Conservation (phyloP, 768 basidiomycete species). For the Rhodotorula babjevae region DNA sequence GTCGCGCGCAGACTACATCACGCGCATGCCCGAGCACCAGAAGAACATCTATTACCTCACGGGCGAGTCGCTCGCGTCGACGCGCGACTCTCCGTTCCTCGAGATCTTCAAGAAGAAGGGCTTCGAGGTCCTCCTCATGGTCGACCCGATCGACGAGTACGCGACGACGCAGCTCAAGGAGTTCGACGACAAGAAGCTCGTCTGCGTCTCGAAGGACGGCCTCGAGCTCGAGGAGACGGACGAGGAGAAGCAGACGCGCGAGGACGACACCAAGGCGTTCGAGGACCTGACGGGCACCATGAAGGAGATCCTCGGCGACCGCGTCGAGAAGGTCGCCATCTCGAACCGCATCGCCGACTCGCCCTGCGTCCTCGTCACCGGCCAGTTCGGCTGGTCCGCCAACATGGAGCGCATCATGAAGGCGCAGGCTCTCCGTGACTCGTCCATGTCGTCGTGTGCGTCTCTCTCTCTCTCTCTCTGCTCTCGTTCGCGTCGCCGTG, state of each 20-base stretch:
- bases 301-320: conserved; percentile 98
- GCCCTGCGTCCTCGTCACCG: conserved; percentile 69
- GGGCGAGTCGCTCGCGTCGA: conserved; percentile 87
- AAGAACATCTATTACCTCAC: conserved; percentile 99
- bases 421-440: conserved; percentile 92
- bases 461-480: not conserved
- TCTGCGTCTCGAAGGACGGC: conserved; percentile 98
- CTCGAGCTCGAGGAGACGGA: conserved; percentile 99
- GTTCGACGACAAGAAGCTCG: conserved; percentile 94
- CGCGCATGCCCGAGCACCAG: conserved; percentile 97
- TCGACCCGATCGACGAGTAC: conserved; percentile 98
- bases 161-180: conserved; percentile 98
- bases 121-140: conserved; percentile 94
- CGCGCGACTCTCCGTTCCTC: conserved; percentile 94
- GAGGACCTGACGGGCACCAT: conserved; percentile 85
- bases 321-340: conserved; percentile 97
- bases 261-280: conserved; percentile 76
- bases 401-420: conserved; percentile 99
- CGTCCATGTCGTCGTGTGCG: conserved; percentile 82
- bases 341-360: conserved; percentile 89
- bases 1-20: conserved; percentile 76
- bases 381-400: conserved; percentile 98
- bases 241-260: conserved; percentile 87
- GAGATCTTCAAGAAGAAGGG: conserved; percentile 99
- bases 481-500: not conserved